These are phyloP conservation scores for Talaromyces sp. DNA, from an alignment of 2,329 filamentous ascomycete genomes.

Conservation along the genomic window DNA sequence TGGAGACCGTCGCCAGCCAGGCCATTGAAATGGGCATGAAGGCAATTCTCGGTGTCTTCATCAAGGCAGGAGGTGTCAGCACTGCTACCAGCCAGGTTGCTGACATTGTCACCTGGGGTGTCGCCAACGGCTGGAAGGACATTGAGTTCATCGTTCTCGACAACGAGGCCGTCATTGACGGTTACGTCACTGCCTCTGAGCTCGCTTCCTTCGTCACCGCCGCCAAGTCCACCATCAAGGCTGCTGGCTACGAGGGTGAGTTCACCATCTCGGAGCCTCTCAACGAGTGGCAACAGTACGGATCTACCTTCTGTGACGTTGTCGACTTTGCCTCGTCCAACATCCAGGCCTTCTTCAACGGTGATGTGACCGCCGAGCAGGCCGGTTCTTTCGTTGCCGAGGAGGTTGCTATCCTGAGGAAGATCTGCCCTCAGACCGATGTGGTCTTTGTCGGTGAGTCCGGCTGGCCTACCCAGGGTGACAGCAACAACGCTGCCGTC, in stretches of 20 bases:
- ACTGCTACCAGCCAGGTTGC: conserved; percentile 68
- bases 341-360: conserved; percentile 93
- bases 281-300: conserved; percentile 64
- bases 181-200: conserved; percentile 57
- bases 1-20: conserved; percentile 68
- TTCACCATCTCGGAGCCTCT: conserved; percentile 85
- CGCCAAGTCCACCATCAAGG: conserved; percentile 58
- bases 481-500: conserved; percentile 65
- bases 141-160: conserved; percentile 79
- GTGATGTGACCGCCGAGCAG: conserved; percentile 53
- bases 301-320: conserved; percentile 57
- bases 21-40: conserved; percentile 62
- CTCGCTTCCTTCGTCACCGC: conserved; percentile 66
- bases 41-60: conserved; percentile 84
- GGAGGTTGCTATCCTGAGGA: conserved; percentile 67
- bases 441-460: conserved; percentile 70
- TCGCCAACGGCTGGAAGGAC: conserved; percentile 55
- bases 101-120: conserved; percentile 64
- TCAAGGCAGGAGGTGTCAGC: conserved; percentile 57
- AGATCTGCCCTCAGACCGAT: conserved; percentile 59
- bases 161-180: conserved; percentile 84
- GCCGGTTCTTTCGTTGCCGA: conserved; percentile 72
- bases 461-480: conserved; percentile 74
- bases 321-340: conserved; percentile 80
- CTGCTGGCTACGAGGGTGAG: conserved; percentile 64